Evolutionary conservation across 768 basidiomycete genomes (phyloP), one percentile per base, ranked within the genome.

Genomic region (Pleurotus citrinopileatus): DNA sequence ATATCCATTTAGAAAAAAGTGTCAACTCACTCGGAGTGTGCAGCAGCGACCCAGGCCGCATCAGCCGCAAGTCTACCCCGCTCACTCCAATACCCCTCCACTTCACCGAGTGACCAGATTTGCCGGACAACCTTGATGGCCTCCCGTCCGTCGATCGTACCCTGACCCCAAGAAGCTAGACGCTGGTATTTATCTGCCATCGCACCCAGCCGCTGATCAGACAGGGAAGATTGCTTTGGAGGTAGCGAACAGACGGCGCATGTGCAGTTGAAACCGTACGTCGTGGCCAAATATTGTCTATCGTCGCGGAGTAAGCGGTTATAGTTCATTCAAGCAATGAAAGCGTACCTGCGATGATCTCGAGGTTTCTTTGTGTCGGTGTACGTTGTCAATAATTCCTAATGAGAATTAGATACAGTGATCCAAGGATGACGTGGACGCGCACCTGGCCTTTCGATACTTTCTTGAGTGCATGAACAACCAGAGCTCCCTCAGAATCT

Each of bases 41-140:
- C 71, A 12, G 80, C 81, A 6, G 84, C 82, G 17, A 87, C 76
- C 70, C 73, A 78, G 4, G 73, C 73, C 8, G 79, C 82, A 61
- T 87, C 85, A 22, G 80, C 79, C 5, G 85, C 84, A 2, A 87
- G 69, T 57, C 75, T 70, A 8, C 85, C 86, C 34, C 84, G 71
- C 67, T 83, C 85, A 61, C 83, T 85, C 74, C 74, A 78, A 60
- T 87, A 87, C 0, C 81, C 82, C 67, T 87, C 86, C 58, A 79
- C 73, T 29, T 82, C 78, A 27, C 79, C 84, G 5, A 84, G 53
- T 8, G 67, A 56, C 85, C 84, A 87, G 20, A 86, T 84, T 50
- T 71, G 62, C 50, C 72, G 69, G 28, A 76, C 78, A 3, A 73
- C 59, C 10, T 69, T 65, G 56, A 82, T 72, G 3, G 84, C 84